phyloP scores from a whole-genome alignment of 73 alveolate genomes.

The Paramecium biaurelia region DNA sequence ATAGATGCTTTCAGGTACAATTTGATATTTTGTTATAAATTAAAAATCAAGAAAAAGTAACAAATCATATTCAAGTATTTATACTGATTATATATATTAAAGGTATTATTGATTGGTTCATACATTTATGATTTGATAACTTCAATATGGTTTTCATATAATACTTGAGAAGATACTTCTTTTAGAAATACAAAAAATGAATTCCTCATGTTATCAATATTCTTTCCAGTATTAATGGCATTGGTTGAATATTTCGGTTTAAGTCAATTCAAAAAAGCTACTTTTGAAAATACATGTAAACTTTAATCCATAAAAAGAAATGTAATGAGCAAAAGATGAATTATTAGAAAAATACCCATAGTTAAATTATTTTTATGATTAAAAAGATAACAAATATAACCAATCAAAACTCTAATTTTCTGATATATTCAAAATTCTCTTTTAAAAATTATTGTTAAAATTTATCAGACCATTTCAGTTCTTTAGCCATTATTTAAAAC shows the following conservation, averaged over 20 bases:
- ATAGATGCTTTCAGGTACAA: background rate
- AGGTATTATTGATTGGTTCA: background rate
- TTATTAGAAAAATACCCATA: background rate
- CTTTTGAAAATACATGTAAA: background rate
- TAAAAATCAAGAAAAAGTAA: conserved; percentile 17
- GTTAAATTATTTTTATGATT: background rate
- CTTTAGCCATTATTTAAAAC: conserved; percentile 38
- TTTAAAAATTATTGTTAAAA: background rate
- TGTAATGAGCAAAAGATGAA: background rate
- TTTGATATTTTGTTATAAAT: conserved; percentile 36
- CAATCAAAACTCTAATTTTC: background rate
- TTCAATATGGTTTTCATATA: background rate
- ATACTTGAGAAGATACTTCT: background rate
- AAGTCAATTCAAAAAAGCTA: conserved; percentile 19
- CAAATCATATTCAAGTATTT: background rate
- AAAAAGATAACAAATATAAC: background rate
- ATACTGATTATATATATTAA: background rate
- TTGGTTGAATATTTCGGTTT: conserved; percentile 23
- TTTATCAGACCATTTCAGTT: conserved; percentile 46
- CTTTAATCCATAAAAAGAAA: background rate
- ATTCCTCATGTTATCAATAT: background rate
- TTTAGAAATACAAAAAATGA: conserved; percentile 39
- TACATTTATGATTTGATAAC: background rate
- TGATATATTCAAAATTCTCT: background rate
- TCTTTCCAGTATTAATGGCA: conserved; percentile 5